Evolutionary conservation across 305 asterid genomes (phyloP), one percentile per base, ranked within the genome.

Genomic region (Rubia tinctorum): DNA sequence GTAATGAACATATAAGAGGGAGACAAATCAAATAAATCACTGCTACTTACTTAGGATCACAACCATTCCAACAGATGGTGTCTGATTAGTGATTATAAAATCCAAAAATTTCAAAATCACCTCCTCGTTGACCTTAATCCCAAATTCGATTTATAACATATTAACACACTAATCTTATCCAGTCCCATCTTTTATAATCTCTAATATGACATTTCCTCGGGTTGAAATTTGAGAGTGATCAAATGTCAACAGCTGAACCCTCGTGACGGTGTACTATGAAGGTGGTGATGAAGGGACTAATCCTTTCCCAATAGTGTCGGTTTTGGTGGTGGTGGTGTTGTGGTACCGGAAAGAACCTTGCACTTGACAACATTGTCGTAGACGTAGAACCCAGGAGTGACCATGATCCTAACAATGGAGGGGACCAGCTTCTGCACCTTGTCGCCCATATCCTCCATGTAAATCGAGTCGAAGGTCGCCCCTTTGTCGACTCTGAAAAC

Each of bases 391-490:
- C 99, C 99, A 0, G 99, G 99, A 14, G 96, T 83, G 11, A 90
- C 96, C 98, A 92, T 95, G 82, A 95, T 92, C 74, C 96, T 82
- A 73, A 92, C 96, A 76, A 82, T 75, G 23, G 82, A 60, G 0
- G 99, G 96, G 20, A 86, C 84, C 73, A 92, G 84, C 72, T 77
- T 90, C 61, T 73, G 82, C 3, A 89, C 91, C 87, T 84, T 88
- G 53, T 90, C 97, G 5, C 88, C 93, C 89, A 88, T 89, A 73
- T 95, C 98, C 81, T 95, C 99, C 99, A 95, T 95, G 89, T 95
- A 92, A 65, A 89, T 83, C 9, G 94, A 82, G 80, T 95, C 99
- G 43, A 87, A 95, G 53, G 82, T 82, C 56, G 77, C 81, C 51
- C 89, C 92, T 53, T 89, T 85, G 69, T 89, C 97, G 64, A 95